phyloP scores from a whole-genome alignment of 345 rosid genomes.

The Iberis pinnata region DNA sequence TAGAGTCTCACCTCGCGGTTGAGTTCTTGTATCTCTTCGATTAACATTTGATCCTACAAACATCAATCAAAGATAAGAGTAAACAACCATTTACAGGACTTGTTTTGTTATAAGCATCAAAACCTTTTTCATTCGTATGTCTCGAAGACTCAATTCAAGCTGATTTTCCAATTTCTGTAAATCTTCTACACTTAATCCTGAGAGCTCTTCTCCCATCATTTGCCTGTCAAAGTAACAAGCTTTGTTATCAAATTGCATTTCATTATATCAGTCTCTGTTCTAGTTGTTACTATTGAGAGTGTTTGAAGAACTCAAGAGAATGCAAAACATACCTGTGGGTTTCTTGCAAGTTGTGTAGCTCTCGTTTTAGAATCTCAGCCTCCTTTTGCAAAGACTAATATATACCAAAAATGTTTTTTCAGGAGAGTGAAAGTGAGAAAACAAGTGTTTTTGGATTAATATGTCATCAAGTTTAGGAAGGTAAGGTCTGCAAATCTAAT shows the following conservation, averaged over 20 bases:
- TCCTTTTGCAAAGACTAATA: conserved; percentile 79
- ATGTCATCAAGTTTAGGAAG: conserved; percentile 10
- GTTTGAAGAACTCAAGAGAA: neutral
- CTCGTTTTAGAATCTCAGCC: conserved; percentile 60
- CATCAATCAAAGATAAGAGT: conserved; percentile 2
- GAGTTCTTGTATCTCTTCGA: conserved; percentile 52
- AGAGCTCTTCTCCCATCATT: conserved; percentile 76
- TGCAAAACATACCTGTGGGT: conserved; percentile 55
- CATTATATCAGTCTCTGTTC: conserved; percentile 3
- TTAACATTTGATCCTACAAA: conserved; percentile 51
- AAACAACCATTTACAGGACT: neutral
- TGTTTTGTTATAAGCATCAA: neutral
- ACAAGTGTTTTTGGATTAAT: neutral
- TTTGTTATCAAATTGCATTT: conserved; percentile 1
- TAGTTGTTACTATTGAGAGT: neutral
- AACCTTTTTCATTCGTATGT: conserved; percentile 61
- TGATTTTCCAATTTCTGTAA: conserved; percentile 63
- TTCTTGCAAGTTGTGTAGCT: conserved; percentile 65
- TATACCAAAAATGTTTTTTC: conserved; percentile 21
- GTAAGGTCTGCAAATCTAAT: neutral
- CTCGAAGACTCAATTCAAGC: conserved; percentile 59
- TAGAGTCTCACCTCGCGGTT: conserved; percentile 41
- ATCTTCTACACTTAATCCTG: conserved; percentile 53
- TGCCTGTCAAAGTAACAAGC: conserved; percentile 38
- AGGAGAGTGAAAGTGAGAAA: conserved; percentile 9